These are phyloP conservation scores for Candida cerambycidarum DNA, from an alignment of 805 yeast genomes.

Conservation along the genomic window DNA sequence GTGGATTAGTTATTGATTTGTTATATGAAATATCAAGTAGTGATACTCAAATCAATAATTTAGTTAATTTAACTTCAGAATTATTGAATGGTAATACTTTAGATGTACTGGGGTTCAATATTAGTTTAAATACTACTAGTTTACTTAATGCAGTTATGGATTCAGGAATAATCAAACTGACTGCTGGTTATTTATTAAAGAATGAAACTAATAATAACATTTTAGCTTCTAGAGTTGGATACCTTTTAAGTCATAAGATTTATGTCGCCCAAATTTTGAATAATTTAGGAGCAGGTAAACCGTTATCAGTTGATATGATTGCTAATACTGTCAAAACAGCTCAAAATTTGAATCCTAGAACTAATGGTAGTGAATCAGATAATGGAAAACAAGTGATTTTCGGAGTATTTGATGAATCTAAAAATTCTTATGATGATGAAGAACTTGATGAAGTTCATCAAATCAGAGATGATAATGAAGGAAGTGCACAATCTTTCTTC, in stretches of 20 bases:
- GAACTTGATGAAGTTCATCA: background rate
- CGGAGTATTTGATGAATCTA: background rate
- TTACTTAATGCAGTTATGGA: conserved; percentile 20
- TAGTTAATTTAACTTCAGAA: conserved; percentile 22
- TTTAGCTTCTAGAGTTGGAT: conserved; percentile 28
- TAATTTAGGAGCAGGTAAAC: conserved; percentile 34
- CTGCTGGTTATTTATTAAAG: conserved; percentile 25
- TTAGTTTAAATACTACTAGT: conserved; percentile 24
- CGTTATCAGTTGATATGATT: conserved; percentile 28
- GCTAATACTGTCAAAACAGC: conserved; percentile 29
- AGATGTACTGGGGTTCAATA: conserved; percentile 12
- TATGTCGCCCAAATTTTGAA: conserved; percentile 31
- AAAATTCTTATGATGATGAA: background rate
- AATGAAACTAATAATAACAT: conserved; percentile 28
- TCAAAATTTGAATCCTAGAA: conserved; percentile 28
- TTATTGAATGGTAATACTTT: conserved; percentile 15
- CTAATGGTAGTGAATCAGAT: conserved; percentile 9
- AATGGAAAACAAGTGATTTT: conserved; percentile 8
- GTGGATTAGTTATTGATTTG: conserved; percentile 18
- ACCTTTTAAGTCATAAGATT: conserved; percentile 23
- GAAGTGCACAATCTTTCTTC: conserved; percentile 33
- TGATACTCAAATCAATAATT: conserved; percentile 26
- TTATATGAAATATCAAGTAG: conserved; percentile 32
- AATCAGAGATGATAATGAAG: conserved; percentile 16
- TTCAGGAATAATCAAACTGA: conserved; percentile 29